Percentiles rank a stretch among this genome's conserved stretches.
These are phyloP conservation scores for Cephaloascus fragrans DNA, from an alignment of 805 yeast species.

Conservation along the genomic window DNA sequence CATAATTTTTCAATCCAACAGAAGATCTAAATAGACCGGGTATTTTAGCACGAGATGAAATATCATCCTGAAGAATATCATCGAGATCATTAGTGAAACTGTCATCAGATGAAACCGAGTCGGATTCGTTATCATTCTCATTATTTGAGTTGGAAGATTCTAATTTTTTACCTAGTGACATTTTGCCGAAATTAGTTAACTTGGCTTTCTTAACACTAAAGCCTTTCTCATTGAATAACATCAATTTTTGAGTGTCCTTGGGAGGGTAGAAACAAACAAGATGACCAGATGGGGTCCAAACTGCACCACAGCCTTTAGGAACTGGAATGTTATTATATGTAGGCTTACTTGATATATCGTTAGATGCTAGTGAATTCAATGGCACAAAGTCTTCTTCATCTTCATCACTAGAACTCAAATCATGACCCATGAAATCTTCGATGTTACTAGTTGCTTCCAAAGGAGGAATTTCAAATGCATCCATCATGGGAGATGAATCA, in stretches of 20 bases:
- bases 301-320: slow-evolving; percentile 90
- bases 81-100: slow-evolving; percentile 65
- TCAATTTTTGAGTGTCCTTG: slow-evolving; percentile 32
- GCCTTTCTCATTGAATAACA: slow-evolving; percentile 46
- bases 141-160: slow-evolving; percentile 2
- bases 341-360: slow-evolving; percentile 21
- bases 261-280: slow-evolving; percentile 77
- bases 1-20: slow-evolving; percentile 27
- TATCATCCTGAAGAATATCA: slow-evolving; percentile 49
- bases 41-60: slow-evolving; percentile 36
- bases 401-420: slow-evolving; percentile 7
- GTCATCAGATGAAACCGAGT: slow-evolving; percentile 34
- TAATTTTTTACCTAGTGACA: slow-evolving; percentile 13
- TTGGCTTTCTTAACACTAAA: slow-evolving; percentile 22
- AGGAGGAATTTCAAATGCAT: slow-evolving; percentile 4
- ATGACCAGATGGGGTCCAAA: slow-evolving; percentile 73
- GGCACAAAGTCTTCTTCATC: slow-evolving; percentile 15
- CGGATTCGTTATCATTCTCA: slow-evolving; percentile 8
- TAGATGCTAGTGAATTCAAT: slow-evolving; percentile 26
- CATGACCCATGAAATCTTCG: neutral
- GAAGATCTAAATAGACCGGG: slow-evolving; percentile 40
- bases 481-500: slow-evolving; percentile 6
- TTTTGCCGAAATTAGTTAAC: slow-evolving; percentile 8
- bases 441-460: neutral
- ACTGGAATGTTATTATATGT: slow-evolving; percentile 75